A percentile compares a stretch with the other conserved stretches of the same genome.
Evolutionary conservation across 2,329 filamentous ascomycete species (phyloP).

Genomic region (Botrytis sinoallii): DNA sequence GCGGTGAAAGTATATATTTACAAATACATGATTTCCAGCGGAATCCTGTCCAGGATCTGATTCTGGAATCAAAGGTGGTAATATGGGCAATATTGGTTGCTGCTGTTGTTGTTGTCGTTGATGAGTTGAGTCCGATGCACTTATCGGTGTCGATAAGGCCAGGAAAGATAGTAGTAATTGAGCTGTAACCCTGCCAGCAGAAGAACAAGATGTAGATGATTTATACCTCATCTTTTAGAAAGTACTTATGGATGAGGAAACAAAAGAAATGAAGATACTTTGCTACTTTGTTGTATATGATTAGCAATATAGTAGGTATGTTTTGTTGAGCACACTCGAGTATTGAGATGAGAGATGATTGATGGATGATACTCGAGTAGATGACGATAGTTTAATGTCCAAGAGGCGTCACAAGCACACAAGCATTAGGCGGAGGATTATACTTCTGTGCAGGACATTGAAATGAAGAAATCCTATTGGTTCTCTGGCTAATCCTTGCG

Average conservation of each 20-base stretch:
- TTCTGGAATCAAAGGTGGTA: constrained; percentile 35
- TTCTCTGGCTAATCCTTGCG: background rate
- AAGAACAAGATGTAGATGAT: constrained; percentile 45
- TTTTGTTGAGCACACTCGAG: background rate
- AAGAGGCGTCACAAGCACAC: constrained; percentile 5
- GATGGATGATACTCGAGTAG: background rate
- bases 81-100: constrained; percentile 39
- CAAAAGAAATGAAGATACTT: background rate
- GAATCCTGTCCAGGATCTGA: constrained; percentile 48
- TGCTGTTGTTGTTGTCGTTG: constrained; percentile 47
- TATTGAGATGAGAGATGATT: background rate
- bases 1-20: constrained; percentile 34
- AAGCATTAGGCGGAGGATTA: background rate
- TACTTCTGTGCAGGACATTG: background rate
- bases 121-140: constrained; percentile 37
- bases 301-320: background rate
- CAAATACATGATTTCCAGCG: constrained; percentile 52
- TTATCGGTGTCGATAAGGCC: constrained; percentile 50
- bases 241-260: constrained; percentile 14
- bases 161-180: constrained; percentile 60
- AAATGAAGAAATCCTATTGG: background rate
- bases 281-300: background rate
- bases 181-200: constrained; percentile 58
- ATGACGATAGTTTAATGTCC: background rate
- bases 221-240: constrained; percentile 19